Conservation (phyloP, 2,329 filamentous ascomycete species). For the Fusarium brachygibbosum region DNA sequence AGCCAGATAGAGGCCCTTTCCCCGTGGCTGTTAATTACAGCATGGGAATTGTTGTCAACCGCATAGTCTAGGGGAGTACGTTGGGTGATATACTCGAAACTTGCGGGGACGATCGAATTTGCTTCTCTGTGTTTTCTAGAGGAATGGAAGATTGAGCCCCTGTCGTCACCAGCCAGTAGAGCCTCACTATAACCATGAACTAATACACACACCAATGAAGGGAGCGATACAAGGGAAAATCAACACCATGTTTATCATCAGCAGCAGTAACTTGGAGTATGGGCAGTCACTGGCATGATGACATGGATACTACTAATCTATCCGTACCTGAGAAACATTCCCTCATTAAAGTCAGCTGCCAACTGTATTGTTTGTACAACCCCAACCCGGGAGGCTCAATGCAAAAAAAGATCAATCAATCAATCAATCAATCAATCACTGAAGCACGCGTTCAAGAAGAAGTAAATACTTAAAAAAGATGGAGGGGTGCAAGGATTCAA, state of each 20-base stretch:
- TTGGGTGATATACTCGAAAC: constrained; percentile 18
- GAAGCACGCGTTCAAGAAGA: not conserved
- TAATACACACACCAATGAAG: not conserved
- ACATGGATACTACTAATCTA: not conserved
- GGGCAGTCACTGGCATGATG: constrained; percentile 5
- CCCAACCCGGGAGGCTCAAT: not conserved
- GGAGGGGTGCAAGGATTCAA: constrained; percentile 20
- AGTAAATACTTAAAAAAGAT: constrained; percentile 8
- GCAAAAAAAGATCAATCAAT: too few species aligned
- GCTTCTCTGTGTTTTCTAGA: constrained; percentile 12
- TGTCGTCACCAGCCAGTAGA: constrained; percentile 7
- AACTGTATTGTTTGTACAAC: constrained; percentile 20
- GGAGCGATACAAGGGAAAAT: not conserved
- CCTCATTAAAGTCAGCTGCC: constrained; percentile 17
- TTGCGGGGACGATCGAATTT: constrained; percentile 7
- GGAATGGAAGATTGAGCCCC: constrained; percentile 11
- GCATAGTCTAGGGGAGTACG: not conserved
- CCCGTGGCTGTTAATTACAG: constrained; percentile 8
- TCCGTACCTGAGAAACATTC: constrained; percentile 12
- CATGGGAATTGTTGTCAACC: not conserved
- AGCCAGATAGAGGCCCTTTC: constrained; percentile 10
- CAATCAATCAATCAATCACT: too few species aligned
- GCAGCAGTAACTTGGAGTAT: not conserved
- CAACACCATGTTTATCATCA: too few species aligned
- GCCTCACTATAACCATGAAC: not conserved